Evolutionary conservation across 2,329 filamentous ascomycete species (phyloP).

Genomic region (Fusarium sp.): DNA sequence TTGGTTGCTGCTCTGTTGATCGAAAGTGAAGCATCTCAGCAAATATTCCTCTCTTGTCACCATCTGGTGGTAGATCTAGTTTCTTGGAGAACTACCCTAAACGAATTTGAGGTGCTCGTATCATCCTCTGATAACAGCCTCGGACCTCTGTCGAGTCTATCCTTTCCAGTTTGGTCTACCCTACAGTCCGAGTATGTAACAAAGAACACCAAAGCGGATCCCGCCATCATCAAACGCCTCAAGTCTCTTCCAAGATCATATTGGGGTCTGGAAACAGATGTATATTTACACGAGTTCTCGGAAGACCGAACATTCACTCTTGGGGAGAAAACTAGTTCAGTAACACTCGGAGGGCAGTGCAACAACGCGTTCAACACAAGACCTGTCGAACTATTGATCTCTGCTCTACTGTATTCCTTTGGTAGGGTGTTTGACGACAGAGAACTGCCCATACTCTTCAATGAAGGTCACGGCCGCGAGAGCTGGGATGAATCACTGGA

Average conservation of each 20-base stretch:
- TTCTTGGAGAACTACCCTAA: conserved; percentile 32
- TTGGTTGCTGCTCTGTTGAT: not conserved
- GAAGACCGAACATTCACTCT: not conserved
- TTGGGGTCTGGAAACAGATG: not conserved
- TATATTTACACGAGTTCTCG: not conserved
- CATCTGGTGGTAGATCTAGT: conserved; percentile 38
- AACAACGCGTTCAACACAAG: conserved; percentile 23
- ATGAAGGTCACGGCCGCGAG: conserved; percentile 59
- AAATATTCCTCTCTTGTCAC: conserved; percentile 10
- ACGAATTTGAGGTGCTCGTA: conserved; percentile 21
- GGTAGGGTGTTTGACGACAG: conserved; percentile 52
- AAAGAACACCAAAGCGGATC: not conserved
- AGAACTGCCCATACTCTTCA: conserved; percentile 52
- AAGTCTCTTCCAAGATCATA: not conserved
- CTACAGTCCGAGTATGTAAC: not conserved
- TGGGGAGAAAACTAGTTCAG: not conserved
- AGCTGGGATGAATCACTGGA: conserved; percentile 51
- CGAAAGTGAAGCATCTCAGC: not conserved
- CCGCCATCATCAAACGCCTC: not conserved
- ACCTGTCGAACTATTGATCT: conserved; percentile 23
- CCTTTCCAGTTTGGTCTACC: not conserved
- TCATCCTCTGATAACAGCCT: not conserved
- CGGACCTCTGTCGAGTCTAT: not conserved
- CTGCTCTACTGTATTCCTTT: conserved; percentile 53
- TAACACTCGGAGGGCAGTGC: not conserved